Base-by-base conservation (phyloP, 148 eudicot genomes). In the Chenopodium album region DNA sequence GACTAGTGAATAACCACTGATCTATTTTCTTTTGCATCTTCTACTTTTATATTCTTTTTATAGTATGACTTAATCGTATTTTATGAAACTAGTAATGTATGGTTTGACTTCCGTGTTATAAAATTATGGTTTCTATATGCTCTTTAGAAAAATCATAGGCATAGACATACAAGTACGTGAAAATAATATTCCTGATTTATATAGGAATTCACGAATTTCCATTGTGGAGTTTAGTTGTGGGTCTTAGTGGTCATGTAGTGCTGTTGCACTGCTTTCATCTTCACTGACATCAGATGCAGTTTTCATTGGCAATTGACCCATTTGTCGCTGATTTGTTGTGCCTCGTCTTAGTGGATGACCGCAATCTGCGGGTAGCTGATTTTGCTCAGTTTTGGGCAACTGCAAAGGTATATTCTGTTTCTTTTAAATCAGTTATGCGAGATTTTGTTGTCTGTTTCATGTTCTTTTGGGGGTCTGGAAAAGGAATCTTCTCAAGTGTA, bases 321-420 rank as follows among this genome's bases (percentile, higher is more conserved):
- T 90, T 94, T 96, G 92, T 90, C 86, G 97, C 93, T 95, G 97
- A 92, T 96, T 91, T 92, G 89, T 95, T 88, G 91, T 95, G 92
- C 97, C 83, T 95, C 94, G 85, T 92, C 94, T 92, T 96, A 96
- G 99, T 96, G 99, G 99, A 96, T 96, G 99, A 96, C 99, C 99
- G 99, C 99, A 96, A 96, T 96, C 99, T 96, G 99, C 99, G 99
- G 99, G 97, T 96, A 89, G 99, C 99, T 92, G 99, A 96, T 88
- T 96, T 94, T 96, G 95, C 98, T 96, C 99, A 96, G 90, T 96
- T 96, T 96, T 96, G 99, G 99, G 99, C 99, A 96, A 91, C 89
- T 89, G 99, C 97, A 79, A 96, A 96, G 99, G 99, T 96, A 96
- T 91, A 94, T 88, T 88, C 94, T 84, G 82, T 92, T 80, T 85